Base-by-base conservation (phyloP, 495 filamentous ascomycete species). In the Penicillium nucicola region DNA sequence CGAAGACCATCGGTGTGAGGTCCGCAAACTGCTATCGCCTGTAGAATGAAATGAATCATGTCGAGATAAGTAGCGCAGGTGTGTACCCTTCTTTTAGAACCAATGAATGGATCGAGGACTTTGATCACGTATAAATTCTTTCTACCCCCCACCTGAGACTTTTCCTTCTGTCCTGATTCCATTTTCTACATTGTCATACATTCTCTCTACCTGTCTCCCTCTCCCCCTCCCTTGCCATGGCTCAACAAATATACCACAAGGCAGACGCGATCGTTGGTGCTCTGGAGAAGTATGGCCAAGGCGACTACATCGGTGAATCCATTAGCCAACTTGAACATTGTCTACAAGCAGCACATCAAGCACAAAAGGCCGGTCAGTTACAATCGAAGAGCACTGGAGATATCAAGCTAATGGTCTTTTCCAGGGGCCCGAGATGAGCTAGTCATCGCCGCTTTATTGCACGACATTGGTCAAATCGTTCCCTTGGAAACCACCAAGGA, bases 281-380 rank as follows among this genome's bases (percentile, higher is more conserved):
- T 14, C 57, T 71, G 4, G 68, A 71, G 41, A 35, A 61, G n/a
- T 54, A 68, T 36, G 68, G 67, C 2, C 57, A 66, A 42, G 62
- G 59, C 0, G 66, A 67, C 31, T 69, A 67, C 39, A 69, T 75
- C 20, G 72, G 73, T 25, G 73, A 77, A 54, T 68, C 66, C 1
- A 71, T 77, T 50, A 68, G 62, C 34, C 74, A 77, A 53, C 67
- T 77, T 3, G 71, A 76, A 36, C 74, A 77, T 50, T 71, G 57
- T 38, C 56, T 77, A 5, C 74, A 77, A 55, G 68, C 68, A 14
- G 74, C 71, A 2, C 59, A 75, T 20, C 64, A 67, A 22, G 66
- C 66, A 12, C 45, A 39, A 19, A 49, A 50, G 36, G 52, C 64
- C 7, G 53, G 66, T 64, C 20, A 18, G 53, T 25, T 15, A 38